Evolutionary conservation across 441 rosid genomes (phyloP).

Genomic region (Hura crepitans): DNA sequence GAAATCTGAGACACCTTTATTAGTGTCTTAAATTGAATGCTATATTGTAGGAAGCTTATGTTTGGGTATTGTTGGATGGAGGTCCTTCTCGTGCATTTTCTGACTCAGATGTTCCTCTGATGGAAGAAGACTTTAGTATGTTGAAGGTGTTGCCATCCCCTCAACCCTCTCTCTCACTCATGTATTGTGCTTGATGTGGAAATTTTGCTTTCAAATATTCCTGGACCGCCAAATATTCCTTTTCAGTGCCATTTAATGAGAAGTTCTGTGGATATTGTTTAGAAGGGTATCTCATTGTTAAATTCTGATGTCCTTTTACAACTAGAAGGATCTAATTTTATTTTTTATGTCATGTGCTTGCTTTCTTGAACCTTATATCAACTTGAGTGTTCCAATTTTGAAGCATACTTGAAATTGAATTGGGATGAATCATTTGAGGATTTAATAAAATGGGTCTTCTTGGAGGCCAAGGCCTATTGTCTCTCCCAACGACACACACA

Average conservation of each 20-base stretch:
- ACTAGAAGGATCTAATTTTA: background rate
- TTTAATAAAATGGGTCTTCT: background rate
- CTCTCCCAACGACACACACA: background rate
- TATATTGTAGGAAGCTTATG: constrained; percentile 62
- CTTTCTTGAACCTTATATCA: background rate
- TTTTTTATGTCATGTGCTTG: constrained; percentile 8
- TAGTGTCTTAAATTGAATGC: constrained; percentile 6
- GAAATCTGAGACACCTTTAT: constrained; percentile 5
- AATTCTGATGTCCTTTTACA: background rate
- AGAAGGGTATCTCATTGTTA: background rate
- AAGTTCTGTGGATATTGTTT: background rate
- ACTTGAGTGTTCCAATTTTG: constrained; percentile 5
- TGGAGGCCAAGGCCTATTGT: background rate
- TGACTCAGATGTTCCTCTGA: constrained; percentile 63
- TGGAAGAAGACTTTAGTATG: constrained; percentile 78
- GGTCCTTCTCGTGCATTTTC: constrained; percentile 94
- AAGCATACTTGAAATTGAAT: background rate
- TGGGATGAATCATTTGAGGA: background rate
- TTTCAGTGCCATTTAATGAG: background rate
- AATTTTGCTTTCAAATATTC: background rate
- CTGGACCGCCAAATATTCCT: background rate
- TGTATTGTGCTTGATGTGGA: background rate
- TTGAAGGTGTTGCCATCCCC: constrained; percentile 54
- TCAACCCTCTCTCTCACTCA: background rate
- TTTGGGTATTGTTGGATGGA: constrained; percentile 90